phyloP scores from a whole-genome alignment of 495 filamentous ascomycete genomes.

The Podospora anserina region DNA sequence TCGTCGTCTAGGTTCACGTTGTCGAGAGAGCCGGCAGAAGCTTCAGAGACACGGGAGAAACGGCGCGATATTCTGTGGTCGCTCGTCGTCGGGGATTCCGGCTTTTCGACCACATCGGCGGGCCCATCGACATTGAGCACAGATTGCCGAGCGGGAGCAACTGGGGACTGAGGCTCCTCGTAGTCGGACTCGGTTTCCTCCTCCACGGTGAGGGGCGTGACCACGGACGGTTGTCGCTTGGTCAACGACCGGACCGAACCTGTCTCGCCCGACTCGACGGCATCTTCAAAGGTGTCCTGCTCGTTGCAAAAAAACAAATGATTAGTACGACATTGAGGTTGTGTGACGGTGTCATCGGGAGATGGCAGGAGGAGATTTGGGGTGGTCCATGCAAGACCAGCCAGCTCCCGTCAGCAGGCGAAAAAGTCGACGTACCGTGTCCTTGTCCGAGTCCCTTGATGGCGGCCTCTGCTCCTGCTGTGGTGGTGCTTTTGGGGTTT shows the following conservation, averaged over 20 bases:
- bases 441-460: slow-evolving; percentile 34
- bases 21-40: slow-evolving; percentile 53
- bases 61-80: slow-evolving; percentile 52
- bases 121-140: slow-evolving; percentile 14
- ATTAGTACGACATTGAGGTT: slow-evolving; percentile 18
- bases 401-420: not conserved
- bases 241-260: slow-evolving; percentile 48
- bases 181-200: slow-evolving; percentile 29
- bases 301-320: slow-evolving; percentile 8
- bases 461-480: slow-evolving; percentile 12
- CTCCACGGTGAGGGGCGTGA: slow-evolving; percentile 28
- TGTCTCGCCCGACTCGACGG: slow-evolving; percentile 61
- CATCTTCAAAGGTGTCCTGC: slow-evolving; percentile 78
- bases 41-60: slow-evolving; percentile 62
- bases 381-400: not conserved
- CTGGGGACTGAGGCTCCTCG: slow-evolving; percentile 26
- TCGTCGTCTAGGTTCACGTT: slow-evolving; percentile 66
- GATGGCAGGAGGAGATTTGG: not conserved
- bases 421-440: slow-evolving; percentile 33
- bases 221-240: slow-evolving; percentile 45
- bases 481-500: not conserved
- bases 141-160: slow-evolving; percentile 4
- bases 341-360: slow-evolving; percentile 18
- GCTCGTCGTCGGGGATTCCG: not conserved
- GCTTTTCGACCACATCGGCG: slow-evolving; percentile 21